Conservation (phyloP, 192 early-diverging fungal genomes). For the Linnemannia exigua region DNA sequence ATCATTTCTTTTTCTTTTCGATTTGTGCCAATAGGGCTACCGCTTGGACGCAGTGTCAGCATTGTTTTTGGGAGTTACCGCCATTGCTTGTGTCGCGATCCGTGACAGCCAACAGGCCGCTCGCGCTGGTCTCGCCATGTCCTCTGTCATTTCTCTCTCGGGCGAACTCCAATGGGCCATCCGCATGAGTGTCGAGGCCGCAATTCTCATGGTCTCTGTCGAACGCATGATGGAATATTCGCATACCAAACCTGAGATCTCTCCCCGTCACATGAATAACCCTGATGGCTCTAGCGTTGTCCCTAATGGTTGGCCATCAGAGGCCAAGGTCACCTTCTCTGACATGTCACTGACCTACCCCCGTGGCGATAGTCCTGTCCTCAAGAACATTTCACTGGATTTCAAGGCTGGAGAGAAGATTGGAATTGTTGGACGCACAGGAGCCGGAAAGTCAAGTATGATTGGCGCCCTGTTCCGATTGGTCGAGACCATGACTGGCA, state of each 20-base stretch:
- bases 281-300: slow-evolving; percentile 24
- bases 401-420: slow-evolving; percentile 61
- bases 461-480: slow-evolving; percentile 78
- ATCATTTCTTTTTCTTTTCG: neutral
- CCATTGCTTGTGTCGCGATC: slow-evolving; percentile 57
- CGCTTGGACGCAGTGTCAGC: slow-evolving; percentile 60
- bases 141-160: slow-evolving; percentile 64
- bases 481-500: slow-evolving; percentile 66
- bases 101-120: slow-evolving; percentile 53
- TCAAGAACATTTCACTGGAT: slow-evolving; percentile 71
- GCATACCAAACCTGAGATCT: slow-evolving; percentile 54
- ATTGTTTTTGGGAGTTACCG: slow-evolving; percentile 55
- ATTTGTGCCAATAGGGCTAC: slow-evolving; percentile 32
- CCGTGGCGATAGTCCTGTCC: slow-evolving; percentile 53
- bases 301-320: slow-evolving; percentile 67
- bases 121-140: slow-evolving; percentile 61
- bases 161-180: slow-evolving; percentile 58
- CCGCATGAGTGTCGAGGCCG: slow-evolving; percentile 57
- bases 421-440: slow-evolving; percentile 37
- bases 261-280: slow-evolving; percentile 39
- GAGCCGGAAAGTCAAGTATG: slow-evolving; percentile 60
- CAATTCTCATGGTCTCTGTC: slow-evolving; percentile 55
- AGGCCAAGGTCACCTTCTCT: slow-evolving; percentile 68
- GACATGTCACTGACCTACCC: slow-evolving; percentile 71
- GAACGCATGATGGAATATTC: slow-evolving; percentile 66